Conservation (phyloP, 208 protist genomes). For the Trypanosoma caninum region DNA sequence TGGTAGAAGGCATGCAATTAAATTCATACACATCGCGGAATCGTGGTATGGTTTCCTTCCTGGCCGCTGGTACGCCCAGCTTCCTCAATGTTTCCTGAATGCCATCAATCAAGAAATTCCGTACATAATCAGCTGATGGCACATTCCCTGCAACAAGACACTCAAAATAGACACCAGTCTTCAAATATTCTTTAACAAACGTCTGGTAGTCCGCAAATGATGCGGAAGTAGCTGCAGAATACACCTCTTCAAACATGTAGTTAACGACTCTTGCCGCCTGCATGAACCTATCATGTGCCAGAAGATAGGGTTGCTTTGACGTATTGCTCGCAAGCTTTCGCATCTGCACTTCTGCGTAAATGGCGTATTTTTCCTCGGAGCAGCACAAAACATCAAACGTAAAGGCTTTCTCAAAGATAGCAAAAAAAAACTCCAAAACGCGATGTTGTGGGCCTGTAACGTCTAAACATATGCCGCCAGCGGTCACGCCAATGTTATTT, state of each 20-base stretch:
- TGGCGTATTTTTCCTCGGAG: conserved; percentile 40
- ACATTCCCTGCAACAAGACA: conserved; percentile 67
- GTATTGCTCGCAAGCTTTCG: conserved; percentile 28
- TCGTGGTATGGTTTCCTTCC: conserved; percentile 30
- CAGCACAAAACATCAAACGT: conserved; percentile 19
- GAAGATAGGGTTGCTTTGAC: conserved; percentile 45
- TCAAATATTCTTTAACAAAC: conserved; percentile 53
- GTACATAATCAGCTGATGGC: conserved; percentile 30
- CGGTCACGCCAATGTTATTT: conserved; percentile 26
- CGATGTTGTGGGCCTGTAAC: conserved; percentile 58
- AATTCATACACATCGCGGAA: conserved; percentile 52
- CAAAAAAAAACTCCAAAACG: conserved; percentile 44
- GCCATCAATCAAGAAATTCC: conserved; percentile 17
- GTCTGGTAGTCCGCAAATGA: conserved; percentile 46
- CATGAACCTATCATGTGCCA: conserved; percentile 23
- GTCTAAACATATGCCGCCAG: conserved; percentile 35
- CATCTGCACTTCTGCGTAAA: conserved; percentile 35
- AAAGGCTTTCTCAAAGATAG: conserved; percentile 31
- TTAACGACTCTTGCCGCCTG: conserved; percentile 25
- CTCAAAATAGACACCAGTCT: conserved; percentile 50
- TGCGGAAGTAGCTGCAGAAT: conserved; percentile 24
- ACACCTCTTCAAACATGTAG: conserved; percentile 57
- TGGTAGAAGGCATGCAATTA: background rate
- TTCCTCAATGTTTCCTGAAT: conserved; percentile 32
- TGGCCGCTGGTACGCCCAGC: conserved; percentile 23